Conservation (phyloP, 495 filamentous ascomycete species). For the Tuber melanosporum region DNA sequence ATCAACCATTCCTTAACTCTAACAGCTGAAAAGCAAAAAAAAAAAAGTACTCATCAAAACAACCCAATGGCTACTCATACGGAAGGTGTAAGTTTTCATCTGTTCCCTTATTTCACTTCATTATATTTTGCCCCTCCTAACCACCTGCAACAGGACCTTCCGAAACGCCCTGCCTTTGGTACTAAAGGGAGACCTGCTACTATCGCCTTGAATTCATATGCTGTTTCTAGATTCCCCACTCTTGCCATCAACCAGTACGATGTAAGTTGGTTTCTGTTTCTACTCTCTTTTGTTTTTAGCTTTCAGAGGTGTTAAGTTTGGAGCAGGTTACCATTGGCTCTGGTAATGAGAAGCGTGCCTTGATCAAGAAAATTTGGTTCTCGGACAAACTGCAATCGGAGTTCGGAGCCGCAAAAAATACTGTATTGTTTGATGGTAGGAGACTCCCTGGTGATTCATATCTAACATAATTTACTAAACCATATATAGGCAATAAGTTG, state of each 20-base stretch:
- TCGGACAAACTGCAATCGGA: constrained; percentile 52
- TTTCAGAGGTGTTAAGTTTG: neutral
- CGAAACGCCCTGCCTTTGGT: constrained; percentile 51
- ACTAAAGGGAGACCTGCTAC: constrained; percentile 52
- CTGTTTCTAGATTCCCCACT: constrained; percentile 51
- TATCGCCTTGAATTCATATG: constrained; percentile 67
- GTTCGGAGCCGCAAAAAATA: constrained; percentile 45
- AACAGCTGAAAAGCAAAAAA: constrained; percentile 4
- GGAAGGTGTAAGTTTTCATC: constrained; percentile 23
- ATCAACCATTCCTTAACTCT: constrained; percentile 23
- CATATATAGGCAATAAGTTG: constrained; percentile 43
- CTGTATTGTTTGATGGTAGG: constrained; percentile 66
- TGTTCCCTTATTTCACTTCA: constrained; percentile 41
- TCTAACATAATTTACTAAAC: constrained; percentile 30
- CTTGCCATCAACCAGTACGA: constrained; percentile 73
- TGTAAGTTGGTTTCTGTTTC: constrained; percentile 51
- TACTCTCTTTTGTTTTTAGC: neutral
- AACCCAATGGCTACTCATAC: constrained; percentile 21
- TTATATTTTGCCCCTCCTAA: constrained; percentile 4
- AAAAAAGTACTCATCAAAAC: constrained; percentile 7
- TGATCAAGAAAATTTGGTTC: constrained; percentile 69
- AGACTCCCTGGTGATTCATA: neutral
- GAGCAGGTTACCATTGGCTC: constrained; percentile 58
- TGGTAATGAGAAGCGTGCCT: constrained; percentile 54
- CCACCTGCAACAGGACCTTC: constrained; percentile 17